Conservation (phyloP, 805 yeast genomes). For the Barnettozyma vustinii region DNA sequence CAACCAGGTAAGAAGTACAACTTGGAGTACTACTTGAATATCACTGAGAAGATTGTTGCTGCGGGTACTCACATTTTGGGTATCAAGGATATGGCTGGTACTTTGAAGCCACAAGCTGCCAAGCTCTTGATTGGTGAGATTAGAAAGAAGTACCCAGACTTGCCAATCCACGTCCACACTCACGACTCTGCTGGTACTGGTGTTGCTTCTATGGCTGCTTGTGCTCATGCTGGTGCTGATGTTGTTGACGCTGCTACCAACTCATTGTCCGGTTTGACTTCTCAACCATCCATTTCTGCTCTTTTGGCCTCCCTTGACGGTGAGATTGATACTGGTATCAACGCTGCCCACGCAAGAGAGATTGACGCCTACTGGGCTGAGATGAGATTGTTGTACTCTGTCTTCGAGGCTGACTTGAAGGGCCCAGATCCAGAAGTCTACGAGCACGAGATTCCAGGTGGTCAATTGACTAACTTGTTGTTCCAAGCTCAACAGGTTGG, state of each 20-base stretch:
- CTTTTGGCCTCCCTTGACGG: conserved; percentile 90
- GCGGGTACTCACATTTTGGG: conserved; percentile 98
- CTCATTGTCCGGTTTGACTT: conserved; percentile 97
- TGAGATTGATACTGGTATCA: conserved; percentile 68
- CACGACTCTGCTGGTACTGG: conserved; percentile 99
- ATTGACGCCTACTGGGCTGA: conserved; percentile 97
- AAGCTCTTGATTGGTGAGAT: conserved; percentile 69
- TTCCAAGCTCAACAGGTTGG: conserved; percentile 99
- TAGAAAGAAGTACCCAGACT: conserved; percentile 81
- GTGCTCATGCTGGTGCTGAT: conserved; percentile 96
- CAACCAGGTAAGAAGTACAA: conserved; percentile 94
- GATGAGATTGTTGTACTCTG: conserved; percentile 92
- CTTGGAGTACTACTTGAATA: conserved; percentile 77
- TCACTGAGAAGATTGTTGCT: conserved; percentile 76
- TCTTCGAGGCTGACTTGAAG: conserved; percentile 97
- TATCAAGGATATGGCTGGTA: conserved; percentile 99
- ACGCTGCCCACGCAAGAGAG: conserved; percentile 64
- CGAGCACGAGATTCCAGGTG: conserved; percentile 99
- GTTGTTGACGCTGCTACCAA: conserved; percentile 96
- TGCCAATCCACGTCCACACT: conserved; percentile 97
- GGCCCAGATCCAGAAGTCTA: conserved; percentile 99
- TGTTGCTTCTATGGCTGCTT: conserved; percentile 92
- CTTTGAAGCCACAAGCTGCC: conserved; percentile 94
- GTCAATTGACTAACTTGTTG: conserved; percentile 93
- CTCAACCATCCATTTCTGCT: conserved; percentile 96